A percentile compares a stretch with the other conserved stretches of the same genome.
Conservation (phyloP, 352 stramenopile species). For the Globisporangium spiculum region DNA sequence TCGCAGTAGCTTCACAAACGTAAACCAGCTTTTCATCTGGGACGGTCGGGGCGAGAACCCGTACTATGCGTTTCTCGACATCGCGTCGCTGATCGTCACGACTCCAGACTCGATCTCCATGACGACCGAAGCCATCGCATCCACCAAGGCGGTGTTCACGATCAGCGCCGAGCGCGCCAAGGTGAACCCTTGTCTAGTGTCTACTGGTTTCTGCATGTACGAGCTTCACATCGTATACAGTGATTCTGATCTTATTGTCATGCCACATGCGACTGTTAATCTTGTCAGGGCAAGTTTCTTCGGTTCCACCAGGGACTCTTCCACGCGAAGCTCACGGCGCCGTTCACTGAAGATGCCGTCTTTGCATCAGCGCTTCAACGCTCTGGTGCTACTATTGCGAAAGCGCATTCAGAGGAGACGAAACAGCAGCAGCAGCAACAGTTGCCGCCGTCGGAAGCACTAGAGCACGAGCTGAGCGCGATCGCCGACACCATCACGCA, state of each 20-base stretch:
- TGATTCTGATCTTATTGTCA: background rate
- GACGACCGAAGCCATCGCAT: constrained; percentile 70
- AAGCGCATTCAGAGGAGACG: background rate
- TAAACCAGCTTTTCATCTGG: constrained; percentile 48
- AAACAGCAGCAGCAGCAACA: background rate
- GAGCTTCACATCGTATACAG: background rate
- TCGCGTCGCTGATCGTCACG: constrained; percentile 52
- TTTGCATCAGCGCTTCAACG: constrained; percentile 1
- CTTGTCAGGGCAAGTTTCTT: constrained; percentile 48
- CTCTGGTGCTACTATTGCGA: background rate
- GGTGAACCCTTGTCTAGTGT: constrained; percentile 20
- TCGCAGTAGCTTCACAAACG: constrained; percentile 10
- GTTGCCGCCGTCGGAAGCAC: constrained; percentile 9
- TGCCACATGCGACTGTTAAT: background rate
- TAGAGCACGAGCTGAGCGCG: constrained; percentile 40
- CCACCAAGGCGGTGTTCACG: constrained; percentile 50
- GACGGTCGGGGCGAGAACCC: constrained; percentile 56
- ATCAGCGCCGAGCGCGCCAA: constrained; percentile 43
- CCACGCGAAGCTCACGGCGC: constrained; percentile 23
- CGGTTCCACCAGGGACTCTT: constrained; percentile 49
- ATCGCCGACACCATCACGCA: constrained; percentile 25
- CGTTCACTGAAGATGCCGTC: constrained; percentile 25
- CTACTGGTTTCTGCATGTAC: background rate
- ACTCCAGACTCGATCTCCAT: constrained; percentile 82
- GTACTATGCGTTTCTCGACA: constrained; percentile 54